Percentiles rank a stretch among this genome's conserved stretches.
These are phyloP conservation scores for Penicillium mononematosum DNA, from an alignment of 495 filamentous ascomycete species.

Conservation along the genomic window DNA sequence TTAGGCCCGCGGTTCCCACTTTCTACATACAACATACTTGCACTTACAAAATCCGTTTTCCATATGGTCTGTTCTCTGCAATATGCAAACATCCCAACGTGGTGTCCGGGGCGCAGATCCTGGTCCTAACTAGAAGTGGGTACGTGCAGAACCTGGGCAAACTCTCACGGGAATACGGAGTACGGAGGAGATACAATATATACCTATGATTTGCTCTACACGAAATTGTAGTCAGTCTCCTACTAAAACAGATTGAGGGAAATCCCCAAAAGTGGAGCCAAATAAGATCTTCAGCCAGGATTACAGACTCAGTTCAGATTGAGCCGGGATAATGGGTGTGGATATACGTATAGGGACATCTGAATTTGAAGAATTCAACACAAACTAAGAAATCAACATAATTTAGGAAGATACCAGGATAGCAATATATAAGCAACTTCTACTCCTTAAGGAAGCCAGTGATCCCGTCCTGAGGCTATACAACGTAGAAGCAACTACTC, in stretches of 20 bases:
- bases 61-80: conserved; percentile 17
- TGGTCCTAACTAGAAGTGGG: neutral
- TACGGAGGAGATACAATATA: neutral
- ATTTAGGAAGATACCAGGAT: too few species aligned
- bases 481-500: too few species aligned
- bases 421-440: too few species aligned
- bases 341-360: too few species aligned
- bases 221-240: conserved; percentile 2
- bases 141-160: neutral
- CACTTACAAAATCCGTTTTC: neutral
- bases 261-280: conserved; percentile 18
- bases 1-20: neutral
- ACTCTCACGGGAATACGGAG: conserved; percentile 4
- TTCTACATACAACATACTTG: neutral
- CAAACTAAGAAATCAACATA: too few species aligned
- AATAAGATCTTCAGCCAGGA: neutral
- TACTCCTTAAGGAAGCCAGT: too few species aligned
- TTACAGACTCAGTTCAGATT: neutral
- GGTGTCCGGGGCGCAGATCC: conserved; percentile 6
- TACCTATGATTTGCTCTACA: neutral
- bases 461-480: too few species aligned
- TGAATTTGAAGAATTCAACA: too few species aligned
- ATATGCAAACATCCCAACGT: neutral
- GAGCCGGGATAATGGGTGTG: too few species aligned
- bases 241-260: conserved; percentile 11